phyloP scores from a whole-genome alignment of 2,329 filamentous ascomycete genomes.

The Xylaria arbuscula region DNA sequence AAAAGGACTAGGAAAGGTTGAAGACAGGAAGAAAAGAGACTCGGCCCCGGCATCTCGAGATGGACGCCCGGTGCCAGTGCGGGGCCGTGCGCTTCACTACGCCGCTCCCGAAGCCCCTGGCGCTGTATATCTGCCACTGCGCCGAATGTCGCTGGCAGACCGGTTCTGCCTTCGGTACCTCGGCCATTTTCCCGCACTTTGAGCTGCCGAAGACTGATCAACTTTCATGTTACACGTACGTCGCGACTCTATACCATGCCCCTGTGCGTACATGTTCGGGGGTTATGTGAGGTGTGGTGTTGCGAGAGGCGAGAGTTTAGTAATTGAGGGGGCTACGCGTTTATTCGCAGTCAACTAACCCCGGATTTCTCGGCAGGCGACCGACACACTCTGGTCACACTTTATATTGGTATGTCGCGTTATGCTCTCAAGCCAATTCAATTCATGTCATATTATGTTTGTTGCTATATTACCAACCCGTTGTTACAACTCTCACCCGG shows the following conservation, averaged over 20 bases:
- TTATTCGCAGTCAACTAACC: slow-evolving; percentile 16
- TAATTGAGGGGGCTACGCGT: not conserved
- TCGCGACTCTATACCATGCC: slow-evolving; percentile 34
- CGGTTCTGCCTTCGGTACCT: slow-evolving; percentile 73
- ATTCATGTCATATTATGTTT: not conserved
- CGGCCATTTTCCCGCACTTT: slow-evolving; percentile 77
- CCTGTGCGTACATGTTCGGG: not conserved
- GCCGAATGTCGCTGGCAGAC: slow-evolving; percentile 73
- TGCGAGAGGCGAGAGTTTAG: not conserved
- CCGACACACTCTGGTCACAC: slow-evolving; percentile 66
- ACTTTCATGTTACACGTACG: slow-evolving; percentile 67
- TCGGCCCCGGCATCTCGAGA: not conserved
- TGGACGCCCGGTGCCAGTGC: slow-evolving; percentile 74
- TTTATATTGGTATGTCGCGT: slow-evolving; percentile 63
- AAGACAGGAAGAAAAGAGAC: not conserved
- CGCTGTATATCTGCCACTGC: slow-evolving; percentile 79
- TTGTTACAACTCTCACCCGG: not conserved
- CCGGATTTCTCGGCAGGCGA: slow-evolving; percentile 55
- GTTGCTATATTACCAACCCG: not conserved
- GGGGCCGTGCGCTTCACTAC: slow-evolving; percentile 71
- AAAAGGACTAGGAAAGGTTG: not conserved
- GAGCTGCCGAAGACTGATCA: slow-evolving; percentile 61
- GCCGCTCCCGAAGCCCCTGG: slow-evolving; percentile 67
- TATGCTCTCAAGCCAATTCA: not conserved
- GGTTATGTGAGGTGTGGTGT: not conserved